Percentiles rank a stretch among this genome's conserved stretches.
phyloP scores from a whole-genome alignment of 2,329 filamentous ascomycete species.

The Epicoccum nigrum region DNA sequence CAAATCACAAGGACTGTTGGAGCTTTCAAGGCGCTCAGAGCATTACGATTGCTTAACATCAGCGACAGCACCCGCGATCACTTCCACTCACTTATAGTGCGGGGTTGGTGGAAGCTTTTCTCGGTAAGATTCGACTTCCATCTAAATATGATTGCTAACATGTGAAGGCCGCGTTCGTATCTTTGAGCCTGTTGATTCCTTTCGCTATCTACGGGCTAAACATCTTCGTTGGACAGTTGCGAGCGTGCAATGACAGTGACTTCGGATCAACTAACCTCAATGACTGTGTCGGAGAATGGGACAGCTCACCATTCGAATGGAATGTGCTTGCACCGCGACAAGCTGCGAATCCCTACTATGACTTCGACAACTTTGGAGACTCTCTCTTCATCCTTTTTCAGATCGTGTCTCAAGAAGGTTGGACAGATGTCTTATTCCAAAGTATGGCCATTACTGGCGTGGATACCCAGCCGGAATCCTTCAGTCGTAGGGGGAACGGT shows the following conservation, averaged over 20 bases:
- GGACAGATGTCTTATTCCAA: conserved; percentile 89
- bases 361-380: conserved; percentile 93
- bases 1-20: conserved; percentile 89
- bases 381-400: conserved; percentile 97
- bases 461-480: conserved; percentile 73
- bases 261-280: conserved; percentile 64
- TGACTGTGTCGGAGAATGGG: conserved; percentile 85
- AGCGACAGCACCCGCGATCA: conserved; percentile 95
- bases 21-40: conserved; percentile 94
- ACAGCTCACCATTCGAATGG: conserved; percentile 81
- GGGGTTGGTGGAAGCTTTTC: conserved; percentile 92
- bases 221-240: conserved; percentile 83
- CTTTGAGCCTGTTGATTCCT: conserved; percentile 89
- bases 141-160: conserved; percentile 9
- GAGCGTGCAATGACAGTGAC: conserved; percentile 76
- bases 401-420: conserved; percentile 98
- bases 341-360: conserved; percentile 81
- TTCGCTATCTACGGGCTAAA: conserved; percentile 97
- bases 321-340: conserved; percentile 80
- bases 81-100: conserved; percentile 94
- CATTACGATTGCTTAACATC: conserved; percentile 88
- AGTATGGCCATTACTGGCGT: conserved; percentile 80
- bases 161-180: conserved; percentile 81
- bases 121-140: conserved; percentile 61
- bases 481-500: conserved; percentile 79